A percentile compares a stretch with the other conserved stretches of the same genome.
These are phyloP conservation scores for Echeveria elegans DNA, from an alignment of 164 flowering plant species.

Conservation along the genomic window DNA sequence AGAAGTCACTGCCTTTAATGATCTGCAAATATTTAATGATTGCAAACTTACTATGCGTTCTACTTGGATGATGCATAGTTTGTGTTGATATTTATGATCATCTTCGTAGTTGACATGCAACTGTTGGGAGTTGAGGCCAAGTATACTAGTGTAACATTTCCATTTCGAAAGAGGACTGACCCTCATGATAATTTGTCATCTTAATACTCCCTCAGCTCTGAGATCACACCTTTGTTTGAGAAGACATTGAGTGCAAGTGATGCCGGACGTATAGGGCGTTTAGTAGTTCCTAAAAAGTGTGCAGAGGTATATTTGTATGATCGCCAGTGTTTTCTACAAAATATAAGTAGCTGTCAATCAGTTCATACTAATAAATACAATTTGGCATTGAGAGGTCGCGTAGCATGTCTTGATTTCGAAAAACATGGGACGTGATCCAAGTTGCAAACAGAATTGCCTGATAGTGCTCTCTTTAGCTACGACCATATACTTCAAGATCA, in stretches of 20 bases:
- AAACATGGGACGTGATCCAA: no score
- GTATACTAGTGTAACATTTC: neutral
- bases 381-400: no score
- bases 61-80: neutral
- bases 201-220: neutral
- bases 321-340: neutral
- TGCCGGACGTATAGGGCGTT: conserved; percentile 64
- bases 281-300: conserved; percentile 67
- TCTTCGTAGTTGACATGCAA: neutral
- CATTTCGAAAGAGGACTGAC: neutral
- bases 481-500: no score
- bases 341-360: neutral
- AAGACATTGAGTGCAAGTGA: conserved; percentile 72
- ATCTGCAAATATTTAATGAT: neutral
- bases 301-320: conserved; percentile 42
- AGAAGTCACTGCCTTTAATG: neutral
- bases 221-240: conserved; percentile 35
- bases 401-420: no score
- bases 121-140: neutral
- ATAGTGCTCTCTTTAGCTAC: no score
- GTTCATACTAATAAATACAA: neutral
- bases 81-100: neutral
- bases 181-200: neutral
- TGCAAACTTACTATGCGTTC: neutral
- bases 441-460: no score